These are phyloP conservation scores for Ophiostoma pallidulum DNA, from an alignment of 2,329 filamentous ascomycete species.

Conservation along the genomic window DNA sequence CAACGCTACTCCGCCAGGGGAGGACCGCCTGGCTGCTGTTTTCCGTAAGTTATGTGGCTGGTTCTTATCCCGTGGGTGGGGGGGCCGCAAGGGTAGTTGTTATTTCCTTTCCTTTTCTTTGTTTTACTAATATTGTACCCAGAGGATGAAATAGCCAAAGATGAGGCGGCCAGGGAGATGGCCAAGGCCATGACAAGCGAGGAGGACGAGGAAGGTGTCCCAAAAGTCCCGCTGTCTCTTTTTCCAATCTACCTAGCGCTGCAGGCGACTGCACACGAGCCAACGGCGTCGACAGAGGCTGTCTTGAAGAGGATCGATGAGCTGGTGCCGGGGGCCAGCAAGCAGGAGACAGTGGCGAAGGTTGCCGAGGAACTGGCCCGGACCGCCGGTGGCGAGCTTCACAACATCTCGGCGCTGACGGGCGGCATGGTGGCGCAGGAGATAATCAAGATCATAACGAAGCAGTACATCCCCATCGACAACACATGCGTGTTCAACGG, in stretches of 20 bases:
- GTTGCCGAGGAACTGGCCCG: slow-evolving; percentile 61
- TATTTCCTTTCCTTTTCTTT: not conserved
- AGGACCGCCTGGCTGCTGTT: slow-evolving; percentile 41
- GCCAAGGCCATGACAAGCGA: too few relatives aligned
- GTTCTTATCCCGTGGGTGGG: too few relatives aligned
- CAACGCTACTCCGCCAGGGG: slow-evolving; percentile 36
- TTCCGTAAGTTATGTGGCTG: slow-evolving; percentile 45
- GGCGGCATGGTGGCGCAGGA: slow-evolving; percentile 97
- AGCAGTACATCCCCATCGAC: slow-evolving; percentile 62
- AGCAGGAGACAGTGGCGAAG: slow-evolving; percentile 41
- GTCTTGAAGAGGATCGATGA: slow-evolving; percentile 41
- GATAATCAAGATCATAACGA: slow-evolving; percentile 78
- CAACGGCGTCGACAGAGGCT: slow-evolving; percentile 37
- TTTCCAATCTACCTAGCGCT: slow-evolving; percentile 62
- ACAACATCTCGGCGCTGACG: slow-evolving; percentile 80
- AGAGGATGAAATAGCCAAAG: slow-evolving; percentile 47
- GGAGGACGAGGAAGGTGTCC: too few relatives aligned
- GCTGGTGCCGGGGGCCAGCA: slow-evolving; percentile 35
- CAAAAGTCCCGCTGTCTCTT: slow-evolving; percentile 52
- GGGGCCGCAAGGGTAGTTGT: too few relatives aligned
- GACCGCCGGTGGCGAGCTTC: slow-evolving; percentile 74
- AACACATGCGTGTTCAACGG: slow-evolving; percentile 65
- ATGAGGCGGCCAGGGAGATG: slow-evolving; percentile 40
- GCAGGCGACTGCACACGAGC: slow-evolving; percentile 39
- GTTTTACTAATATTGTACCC: slow-evolving; percentile 2